Evolutionary conservation across 495 filamentous ascomycete genomes (phyloP).

Genomic region (Penicillium riverlandense): DNA sequence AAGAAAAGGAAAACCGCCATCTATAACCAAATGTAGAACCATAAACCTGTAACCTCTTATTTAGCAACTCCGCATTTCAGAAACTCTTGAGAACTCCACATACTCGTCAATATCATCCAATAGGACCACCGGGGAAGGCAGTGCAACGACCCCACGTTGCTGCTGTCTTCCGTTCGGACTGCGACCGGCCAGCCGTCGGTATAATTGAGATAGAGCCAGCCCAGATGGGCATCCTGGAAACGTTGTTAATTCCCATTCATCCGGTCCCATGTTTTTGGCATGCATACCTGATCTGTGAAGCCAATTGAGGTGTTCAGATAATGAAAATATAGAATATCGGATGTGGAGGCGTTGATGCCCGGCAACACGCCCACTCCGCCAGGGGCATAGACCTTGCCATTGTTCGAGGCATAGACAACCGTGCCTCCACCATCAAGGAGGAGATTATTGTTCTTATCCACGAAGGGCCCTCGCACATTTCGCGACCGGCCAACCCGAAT

Average conservation of each 20-base stretch:
- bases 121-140: slow-evolving; percentile 4
- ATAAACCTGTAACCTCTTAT: slow-evolving; percentile 4
- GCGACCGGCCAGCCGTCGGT: slow-evolving; percentile 36
- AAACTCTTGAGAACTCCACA: not conserved
- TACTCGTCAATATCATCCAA: slow-evolving; percentile 5
- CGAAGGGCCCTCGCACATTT: slow-evolving; percentile 32
- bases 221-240: slow-evolving; percentile 35
- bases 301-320: slow-evolving; percentile 40
- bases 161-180: not conserved
- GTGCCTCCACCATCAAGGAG: slow-evolving; percentile 35
- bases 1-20: not conserved
- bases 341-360: slow-evolving; percentile 14
- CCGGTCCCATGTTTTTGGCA: not conserved
- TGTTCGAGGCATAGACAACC: slow-evolving; percentile 38
- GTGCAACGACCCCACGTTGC: not conserved
- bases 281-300: slow-evolving; percentile 27
- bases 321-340: slow-evolving; percentile 44
- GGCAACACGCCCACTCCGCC: slow-evolving; percentile 36
- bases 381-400: slow-evolving; percentile 39
- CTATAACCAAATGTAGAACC: slow-evolving; percentile 15
- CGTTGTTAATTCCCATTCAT: not conserved
- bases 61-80: not conserved
- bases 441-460: slow-evolving; percentile 23
- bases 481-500: slow-evolving; percentile 37
- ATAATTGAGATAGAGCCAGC: slow-evolving; percentile 38